phyloP scores from a whole-genome alignment of 257 asterid genomes.

The Nyctanthes arbortristis region DNA sequence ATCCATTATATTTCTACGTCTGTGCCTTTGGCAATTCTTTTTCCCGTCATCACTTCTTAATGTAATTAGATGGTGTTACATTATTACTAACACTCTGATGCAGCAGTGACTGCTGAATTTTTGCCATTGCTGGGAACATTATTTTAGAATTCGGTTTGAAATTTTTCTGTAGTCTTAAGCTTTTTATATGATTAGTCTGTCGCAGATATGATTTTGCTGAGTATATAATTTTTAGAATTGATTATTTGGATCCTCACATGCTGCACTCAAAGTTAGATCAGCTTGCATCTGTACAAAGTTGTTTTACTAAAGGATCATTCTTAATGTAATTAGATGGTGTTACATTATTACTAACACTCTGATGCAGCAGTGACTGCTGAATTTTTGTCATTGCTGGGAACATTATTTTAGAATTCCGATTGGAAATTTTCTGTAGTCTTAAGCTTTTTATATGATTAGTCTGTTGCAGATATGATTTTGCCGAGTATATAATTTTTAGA shows the following conservation, averaged over 20 bases:
- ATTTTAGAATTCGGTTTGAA: no score
- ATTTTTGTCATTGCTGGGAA: not conserved
- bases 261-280: not conserved
- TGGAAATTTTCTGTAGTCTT: no score
- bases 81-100: not conserved
- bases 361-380: not conserved
- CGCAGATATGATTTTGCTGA: not conserved
- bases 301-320: constrained; percentile 8
- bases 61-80: not conserved
- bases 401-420: no score
- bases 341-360: not conserved
- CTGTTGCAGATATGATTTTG: not conserved
- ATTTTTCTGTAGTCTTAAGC: constrained; percentile 3
- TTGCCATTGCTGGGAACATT: not conserved
- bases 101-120: not conserved
- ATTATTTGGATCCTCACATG: constrained; percentile 7
- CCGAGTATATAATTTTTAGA: not conserved
- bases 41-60: not conserved
- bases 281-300: not conserved
- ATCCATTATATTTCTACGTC: not conserved
- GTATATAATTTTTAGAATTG: constrained; percentile 1
- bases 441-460: no score
- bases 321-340: not conserved
- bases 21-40: constrained; percentile 16
- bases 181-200: not conserved